Base-by-base conservation (phyloP, 441 rosid species). In the Flueggea neowawraea region DNA sequence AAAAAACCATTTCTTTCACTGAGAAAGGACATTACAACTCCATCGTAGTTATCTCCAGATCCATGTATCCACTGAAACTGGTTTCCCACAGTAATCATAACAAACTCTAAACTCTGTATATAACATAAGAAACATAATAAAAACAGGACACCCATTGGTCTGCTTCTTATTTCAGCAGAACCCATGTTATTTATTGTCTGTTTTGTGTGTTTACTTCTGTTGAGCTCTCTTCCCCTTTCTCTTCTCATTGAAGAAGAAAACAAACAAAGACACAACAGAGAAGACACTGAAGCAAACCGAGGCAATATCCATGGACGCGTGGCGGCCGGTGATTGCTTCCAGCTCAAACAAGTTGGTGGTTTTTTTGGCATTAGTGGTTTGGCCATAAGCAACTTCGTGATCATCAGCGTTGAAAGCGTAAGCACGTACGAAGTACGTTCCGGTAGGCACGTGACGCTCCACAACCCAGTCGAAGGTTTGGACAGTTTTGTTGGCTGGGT, bases 241-340 rank as follows among this genome's bases (percentile, higher is more conserved):
- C 79, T 87, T 82, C 83, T 87, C 90, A 1, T 22, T 33, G 22
- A 32, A 13, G 81, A 85, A 82, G 75, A 88, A 84, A 10, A 76
- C 80, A 43, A 75, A 43, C 71, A 88, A 65, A 22, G 95, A 47
- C 12, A 82, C 69, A 0, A 88, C 51, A 0, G 95, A 78, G 83
- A 88, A 88, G 54, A 71, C 88, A 63, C 88, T 82, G 77, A 88
- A 88, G 74, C 85, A 82, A 14, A 63, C 52, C 0, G 91, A 73
- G 22, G 82, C 83, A 17, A 82, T 82, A 50, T 85, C 88, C 0
- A 88, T 69, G 0, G 89, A 72, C 7, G 4, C 22, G 36, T 84
- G 88, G 57, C 91, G 88, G 5, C 88, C 91, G 0, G 65, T 69
- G 72, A 85, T 73, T 1, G 82, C 77, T 54, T 77, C 66, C 31